These are phyloP conservation scores for Trichaptum fuscoviolaceum DNA, from an alignment of 768 basidiomycete genomes.

Conservation along the genomic window DNA sequence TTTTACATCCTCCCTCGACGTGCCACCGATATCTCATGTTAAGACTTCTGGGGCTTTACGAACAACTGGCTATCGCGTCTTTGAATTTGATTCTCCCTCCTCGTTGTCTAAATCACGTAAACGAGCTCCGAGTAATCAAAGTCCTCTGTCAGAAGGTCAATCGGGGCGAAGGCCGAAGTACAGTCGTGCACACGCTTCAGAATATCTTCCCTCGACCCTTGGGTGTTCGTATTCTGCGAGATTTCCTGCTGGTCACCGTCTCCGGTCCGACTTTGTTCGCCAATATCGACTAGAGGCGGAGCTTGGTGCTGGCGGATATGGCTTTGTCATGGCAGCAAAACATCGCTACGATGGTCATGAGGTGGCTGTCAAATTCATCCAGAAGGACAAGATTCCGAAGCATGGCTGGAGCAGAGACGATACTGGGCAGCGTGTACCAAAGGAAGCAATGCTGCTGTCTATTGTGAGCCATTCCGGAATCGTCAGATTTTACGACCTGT, in stretches of 20 bases:
- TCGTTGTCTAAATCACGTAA: not conserved
- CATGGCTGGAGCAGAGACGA: conserved; percentile 63
- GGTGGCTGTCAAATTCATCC: conserved; percentile 94
- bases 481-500: conserved; percentile 77
- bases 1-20: conserved; percentile 2
- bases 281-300: conserved; percentile 65
- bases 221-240: conserved; percentile 37
- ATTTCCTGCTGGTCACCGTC: conserved; percentile 57
- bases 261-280: conserved; percentile 55
- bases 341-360: conserved; percentile 55
- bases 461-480: conserved; percentile 75
- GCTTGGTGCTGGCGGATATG: conserved; percentile 89
- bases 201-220: conserved; percentile 13
- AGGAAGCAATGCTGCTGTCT: conserved; percentile 75
- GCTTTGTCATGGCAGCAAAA: conserved; percentile 87
- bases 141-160: not conserved
- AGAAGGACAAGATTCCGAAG: conserved; percentile 62
- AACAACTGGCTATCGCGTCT: not conserved
- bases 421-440: conserved; percentile 59
- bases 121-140: not conserved
- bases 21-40: conserved; percentile 10
- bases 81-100: not conserved
- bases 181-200: not conserved
- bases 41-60: not conserved
- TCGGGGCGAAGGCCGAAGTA: not conserved